Conservation (phyloP, 371 early-diverging fungal genomes). For the Mortierella sp. region DNA sequence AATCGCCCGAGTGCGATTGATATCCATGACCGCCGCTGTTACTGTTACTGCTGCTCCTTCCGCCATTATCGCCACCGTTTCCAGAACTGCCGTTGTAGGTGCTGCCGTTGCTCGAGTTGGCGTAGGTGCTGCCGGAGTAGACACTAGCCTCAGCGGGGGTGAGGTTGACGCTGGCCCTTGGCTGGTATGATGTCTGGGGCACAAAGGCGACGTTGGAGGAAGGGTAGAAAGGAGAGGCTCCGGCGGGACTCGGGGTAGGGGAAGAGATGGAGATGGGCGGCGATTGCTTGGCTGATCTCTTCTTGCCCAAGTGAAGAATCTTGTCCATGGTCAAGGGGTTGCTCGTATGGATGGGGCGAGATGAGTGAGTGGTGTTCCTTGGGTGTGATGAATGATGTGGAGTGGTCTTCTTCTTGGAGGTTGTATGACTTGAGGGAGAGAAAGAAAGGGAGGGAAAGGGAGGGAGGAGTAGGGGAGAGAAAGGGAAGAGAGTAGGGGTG, state of each 20-base stretch:
- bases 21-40: slow-evolving; percentile 29
- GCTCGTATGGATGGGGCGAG: slow-evolving; percentile 3
- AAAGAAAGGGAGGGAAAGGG: background rate
- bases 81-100: slow-evolving; percentile 15
- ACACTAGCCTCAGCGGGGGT: slow-evolving; percentile 34
- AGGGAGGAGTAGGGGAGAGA: background rate
- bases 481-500: background rate
- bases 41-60: background rate
- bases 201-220: slow-evolving; percentile 20
- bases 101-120: slow-evolving; percentile 20
- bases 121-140: slow-evolving; percentile 25
- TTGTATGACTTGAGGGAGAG: background rate
- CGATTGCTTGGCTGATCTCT: slow-evolving; percentile 38
- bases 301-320: slow-evolving; percentile 51
- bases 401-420: background rate
- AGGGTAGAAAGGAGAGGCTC: slow-evolving; percentile 31
- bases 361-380: background rate
- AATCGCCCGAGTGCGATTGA: slow-evolving; percentile 38
- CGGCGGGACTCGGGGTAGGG: slow-evolving; percentile 38
- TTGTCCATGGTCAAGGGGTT: slow-evolving; percentile 32
- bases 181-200: slow-evolving; percentile 48
- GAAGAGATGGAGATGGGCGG: slow-evolving; percentile 48
- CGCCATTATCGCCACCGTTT: background rate
- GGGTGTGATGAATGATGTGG: background rate
- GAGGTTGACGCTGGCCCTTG: slow-evolving; percentile 40